These are phyloP conservation scores for Kluyveromyces sp. DNA, from an alignment of 1,139 yeast species.

Conservation along the genomic window DNA sequence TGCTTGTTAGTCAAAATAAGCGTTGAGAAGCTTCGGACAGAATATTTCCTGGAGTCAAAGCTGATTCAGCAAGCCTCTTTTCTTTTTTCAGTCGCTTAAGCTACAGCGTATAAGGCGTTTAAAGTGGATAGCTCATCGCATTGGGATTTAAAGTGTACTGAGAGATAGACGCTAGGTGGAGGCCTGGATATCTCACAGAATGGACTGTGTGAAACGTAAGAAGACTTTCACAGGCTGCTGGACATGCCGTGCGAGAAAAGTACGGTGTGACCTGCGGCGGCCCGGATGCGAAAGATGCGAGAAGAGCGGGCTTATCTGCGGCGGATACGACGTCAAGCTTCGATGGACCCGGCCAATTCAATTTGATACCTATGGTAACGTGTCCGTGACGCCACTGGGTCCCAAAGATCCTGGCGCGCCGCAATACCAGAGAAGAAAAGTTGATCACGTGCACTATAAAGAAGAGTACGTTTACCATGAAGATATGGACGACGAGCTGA, in stretches of 20 bases:
- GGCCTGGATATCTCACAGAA: too few relatives aligned
- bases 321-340: constrained; percentile 75
- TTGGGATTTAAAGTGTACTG: too few relatives aligned
- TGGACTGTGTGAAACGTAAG: background rate
- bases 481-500: constrained; percentile 72
- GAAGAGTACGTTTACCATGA: constrained; percentile 65
- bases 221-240: constrained; percentile 58
- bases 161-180: too few relatives aligned
- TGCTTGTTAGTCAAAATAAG: too few relatives aligned
- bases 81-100: too few relatives aligned
- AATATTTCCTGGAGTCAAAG: too few relatives aligned
- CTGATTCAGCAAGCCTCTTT: too few relatives aligned
- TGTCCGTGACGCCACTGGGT: constrained; percentile 26
- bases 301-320: constrained; percentile 56
- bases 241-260: constrained; percentile 54
- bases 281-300: constrained; percentile 50
- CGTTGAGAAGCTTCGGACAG: too few relatives aligned
- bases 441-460: constrained; percentile 68
- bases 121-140: too few relatives aligned
- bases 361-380: constrained; percentile 38
- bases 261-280: constrained; percentile 50
- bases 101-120: too few relatives aligned
- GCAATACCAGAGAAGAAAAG: constrained; percentile 50
- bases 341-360: constrained; percentile 63
- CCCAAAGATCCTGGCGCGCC: constrained; percentile 23